Evolutionary conservation across 1,139 yeast species (phyloP), one percentile per base, ranked within the genome.

Genomic region (Suhomyces ambrosiae): DNA sequence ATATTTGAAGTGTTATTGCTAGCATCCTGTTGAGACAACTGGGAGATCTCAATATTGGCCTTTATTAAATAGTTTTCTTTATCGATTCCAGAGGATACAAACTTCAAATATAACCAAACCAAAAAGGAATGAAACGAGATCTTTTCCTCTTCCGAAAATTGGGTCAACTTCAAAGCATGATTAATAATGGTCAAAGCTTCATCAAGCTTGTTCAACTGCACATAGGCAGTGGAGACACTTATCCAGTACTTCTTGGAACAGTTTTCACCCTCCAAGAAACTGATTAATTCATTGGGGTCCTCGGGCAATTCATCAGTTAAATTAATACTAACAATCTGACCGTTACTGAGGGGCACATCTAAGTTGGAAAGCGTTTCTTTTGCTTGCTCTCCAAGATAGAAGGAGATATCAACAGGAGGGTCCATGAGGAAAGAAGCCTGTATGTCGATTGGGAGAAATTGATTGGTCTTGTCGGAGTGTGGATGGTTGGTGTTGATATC

Each of bases 161-260:
- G 61, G 22, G 51, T 45, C 26, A 65, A 63, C 30, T 63, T 64
- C 40, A 86, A 61, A 0, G 90, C 96, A 44, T 75, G 73, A 30
- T 72, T 68, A 12, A 86, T 71, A 32, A 90, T 81, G 39, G 74
- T 77, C 35, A 76, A 61, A 5, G 95, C 87, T 39, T 84, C 90
- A 6, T 69, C 71, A 8, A 77, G 53, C 51, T 76, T 76, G 5
- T 76, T 78, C 36, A 74, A 74, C 38, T 79, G 73, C 24, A 86
- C 82, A 60, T 90, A 92, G 0, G 95, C 95, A 38, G 81, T 69
- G 1, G 95, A 92, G 42, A 89, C 80, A 11, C 85, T 75, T 15
- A 87, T 63, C 98, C 98, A 92, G 63, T 80, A 86, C 54, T 82
- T 81, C 36, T 77, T 71, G 23, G 79, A 81, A 45, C 94, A 83